These are phyloP conservation scores for Cubamyces lactineus DNA, from an alignment of 768 basidiomycete species.

Conservation along the genomic window DNA sequence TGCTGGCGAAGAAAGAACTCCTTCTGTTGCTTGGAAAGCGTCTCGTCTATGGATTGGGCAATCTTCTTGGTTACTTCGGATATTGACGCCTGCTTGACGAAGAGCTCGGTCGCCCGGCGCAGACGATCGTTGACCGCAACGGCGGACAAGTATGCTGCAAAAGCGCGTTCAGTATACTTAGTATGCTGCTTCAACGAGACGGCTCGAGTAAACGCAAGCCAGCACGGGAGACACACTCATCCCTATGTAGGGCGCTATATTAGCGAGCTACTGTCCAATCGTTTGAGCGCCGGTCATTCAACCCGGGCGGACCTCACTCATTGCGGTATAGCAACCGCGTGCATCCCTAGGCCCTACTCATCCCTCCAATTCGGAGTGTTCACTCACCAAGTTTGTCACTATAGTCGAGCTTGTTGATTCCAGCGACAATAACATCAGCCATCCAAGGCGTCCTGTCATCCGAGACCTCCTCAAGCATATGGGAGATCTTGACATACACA, in stretches of 20 bases:
- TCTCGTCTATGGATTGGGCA: conserved; percentile 78
- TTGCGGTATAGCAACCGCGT: not conserved
- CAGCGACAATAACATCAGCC: conserved; percentile 73
- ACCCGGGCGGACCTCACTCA: not conserved
- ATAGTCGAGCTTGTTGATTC: conserved; percentile 61
- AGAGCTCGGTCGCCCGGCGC: conserved; percentile 66
- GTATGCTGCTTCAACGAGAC: too few species aligned
- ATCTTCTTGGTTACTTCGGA: conserved; percentile 84
- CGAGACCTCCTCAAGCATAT: conserved; percentile 73
- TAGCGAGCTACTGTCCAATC: too few species aligned
- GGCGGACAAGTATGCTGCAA: conserved; percentile 61
- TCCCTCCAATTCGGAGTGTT: conserved; percentile 1
- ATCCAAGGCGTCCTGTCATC: conserved; percentile 69
- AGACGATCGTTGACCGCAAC: conserved; percentile 65
- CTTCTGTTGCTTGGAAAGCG: conserved; percentile 86
- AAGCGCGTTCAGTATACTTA: not conserved
- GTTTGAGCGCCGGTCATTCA: too few species aligned
- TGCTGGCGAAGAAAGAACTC: conserved; percentile 87
- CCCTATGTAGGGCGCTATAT: too few species aligned
- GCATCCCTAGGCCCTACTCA: not conserved
- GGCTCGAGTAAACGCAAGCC: too few species aligned
- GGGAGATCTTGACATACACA: conserved; percentile 67
- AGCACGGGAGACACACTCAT: too few species aligned
- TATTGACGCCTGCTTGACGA: conserved; percentile 76
- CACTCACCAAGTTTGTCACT: conserved; percentile 70